phyloP scores from a whole-genome alignment of 2,329 filamentous ascomycete species.

The Nectriaceae sp. region DNA sequence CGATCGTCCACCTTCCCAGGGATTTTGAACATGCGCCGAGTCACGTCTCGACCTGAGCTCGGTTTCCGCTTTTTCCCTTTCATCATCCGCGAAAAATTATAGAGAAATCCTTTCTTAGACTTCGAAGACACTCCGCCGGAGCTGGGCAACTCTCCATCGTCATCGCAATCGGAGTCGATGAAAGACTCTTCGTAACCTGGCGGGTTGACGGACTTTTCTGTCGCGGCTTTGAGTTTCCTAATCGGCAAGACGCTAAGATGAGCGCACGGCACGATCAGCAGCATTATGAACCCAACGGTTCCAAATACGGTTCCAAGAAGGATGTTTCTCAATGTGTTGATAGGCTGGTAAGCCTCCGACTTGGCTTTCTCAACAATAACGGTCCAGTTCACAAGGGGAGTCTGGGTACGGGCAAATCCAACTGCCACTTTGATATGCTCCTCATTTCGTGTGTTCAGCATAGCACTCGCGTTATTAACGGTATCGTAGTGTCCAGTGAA shows the following conservation, averaged over 20 bases:
- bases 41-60: conserved; percentile 37
- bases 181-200: conserved; percentile 58
- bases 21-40: conserved; percentile 72
- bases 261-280: conserved; percentile 76
- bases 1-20: conserved; percentile 78
- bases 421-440: conserved; percentile 69
- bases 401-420: conserved; percentile 75
- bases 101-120: conserved; percentile 45
- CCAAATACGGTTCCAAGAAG: conserved; percentile 84
- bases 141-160: conserved; percentile 37
- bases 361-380: conserved; percentile 77
- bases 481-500: conserved; percentile 53
- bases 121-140: conserved; percentile 47
- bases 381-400: conserved; percentile 75
- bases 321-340: conserved; percentile 74
- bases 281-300: conserved; percentile 70
- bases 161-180: conserved; percentile 46
- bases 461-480: conserved; percentile 68
- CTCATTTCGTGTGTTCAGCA: conserved; percentile 73
- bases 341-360: conserved; percentile 74
- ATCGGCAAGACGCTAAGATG: conserved; percentile 84
- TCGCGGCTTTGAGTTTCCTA: conserved; percentile 72
- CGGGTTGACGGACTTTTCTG: conserved; percentile 70
- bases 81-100: conserved; percentile 39
- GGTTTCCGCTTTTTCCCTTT: conserved; percentile 34